phyloP scores from a whole-genome alignment of 139 green algal genomes.

The Picochlorum sp. region DNA sequence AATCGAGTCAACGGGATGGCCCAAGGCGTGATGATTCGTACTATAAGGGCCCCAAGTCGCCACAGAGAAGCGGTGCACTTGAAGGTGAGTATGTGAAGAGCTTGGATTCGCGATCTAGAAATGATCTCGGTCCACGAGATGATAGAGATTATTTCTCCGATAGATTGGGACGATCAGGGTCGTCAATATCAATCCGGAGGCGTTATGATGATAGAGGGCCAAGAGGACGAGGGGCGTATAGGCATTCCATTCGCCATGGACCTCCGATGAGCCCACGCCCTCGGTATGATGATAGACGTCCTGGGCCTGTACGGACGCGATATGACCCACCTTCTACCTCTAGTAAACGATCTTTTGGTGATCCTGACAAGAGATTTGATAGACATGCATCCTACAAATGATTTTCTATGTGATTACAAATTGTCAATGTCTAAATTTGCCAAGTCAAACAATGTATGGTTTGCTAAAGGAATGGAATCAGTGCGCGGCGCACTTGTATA shows the following conservation, averaged over 20 bases:
- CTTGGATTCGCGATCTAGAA: no score
- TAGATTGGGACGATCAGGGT: neutral
- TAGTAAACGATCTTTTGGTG: neutral
- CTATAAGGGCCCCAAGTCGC: no score
- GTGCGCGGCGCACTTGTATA: neutral
- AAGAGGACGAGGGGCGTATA: neutral
- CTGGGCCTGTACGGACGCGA: no score
- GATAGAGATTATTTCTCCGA: neutral
- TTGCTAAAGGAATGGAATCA: neutral
- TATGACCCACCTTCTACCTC: no score
- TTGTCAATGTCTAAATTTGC: conserved; percentile 5
- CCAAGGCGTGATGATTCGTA: no score
- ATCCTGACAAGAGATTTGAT: neutral
- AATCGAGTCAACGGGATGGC: no score
- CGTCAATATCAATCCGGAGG: neutral
- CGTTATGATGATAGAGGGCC: neutral
- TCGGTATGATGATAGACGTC: no score
- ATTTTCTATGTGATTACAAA: neutral
- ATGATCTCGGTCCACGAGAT: neutral
- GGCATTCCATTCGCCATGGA: no score
- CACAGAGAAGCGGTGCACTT: no score
- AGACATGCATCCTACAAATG: no score
- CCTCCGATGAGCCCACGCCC: no score
- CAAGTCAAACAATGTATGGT: conserved; percentile 3
- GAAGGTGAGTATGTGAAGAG: no score